phyloP scores from a whole-genome alignment of 345 rosid species.

The Euphorbia tirucalli region DNA sequence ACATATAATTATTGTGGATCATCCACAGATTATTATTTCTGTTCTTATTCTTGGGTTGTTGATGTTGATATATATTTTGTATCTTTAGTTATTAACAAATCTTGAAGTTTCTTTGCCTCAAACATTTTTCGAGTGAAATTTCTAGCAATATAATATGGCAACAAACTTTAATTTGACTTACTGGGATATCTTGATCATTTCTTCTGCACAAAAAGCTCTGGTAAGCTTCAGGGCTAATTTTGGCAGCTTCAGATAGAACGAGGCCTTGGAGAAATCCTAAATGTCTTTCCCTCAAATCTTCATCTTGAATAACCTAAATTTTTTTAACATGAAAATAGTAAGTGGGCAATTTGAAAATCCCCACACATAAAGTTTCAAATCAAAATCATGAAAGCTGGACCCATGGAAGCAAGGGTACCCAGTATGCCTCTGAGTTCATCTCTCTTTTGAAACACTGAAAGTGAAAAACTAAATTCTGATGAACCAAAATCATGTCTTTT shows the following conservation, averaged over 20 bases:
- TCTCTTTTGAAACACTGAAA: not conserved
- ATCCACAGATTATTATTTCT: not conserved
- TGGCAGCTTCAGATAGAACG: conserved; percentile 51
- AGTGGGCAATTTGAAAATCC: not conserved
- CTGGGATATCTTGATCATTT: conserved; percentile 69
- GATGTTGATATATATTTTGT: not conserved
- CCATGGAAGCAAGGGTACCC: not conserved
- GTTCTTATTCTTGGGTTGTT: not conserved
- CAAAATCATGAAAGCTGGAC: not conserved
- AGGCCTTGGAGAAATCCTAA: conserved; percentile 86
- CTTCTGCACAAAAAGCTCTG: conserved; percentile 54
- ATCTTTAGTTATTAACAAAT: not conserved
- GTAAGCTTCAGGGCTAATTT: conserved; percentile 48
- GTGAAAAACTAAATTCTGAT: not conserved
- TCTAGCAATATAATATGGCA: not conserved
- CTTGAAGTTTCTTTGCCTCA: not conserved
- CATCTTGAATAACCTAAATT: conserved; percentile 63
- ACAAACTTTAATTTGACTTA: conserved; percentile 32
- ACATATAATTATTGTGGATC: too few species aligned
- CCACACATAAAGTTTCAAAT: not conserved
- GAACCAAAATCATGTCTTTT: not conserved
- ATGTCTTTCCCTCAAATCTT: conserved; percentile 66
- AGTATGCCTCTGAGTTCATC: not conserved
- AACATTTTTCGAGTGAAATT: not conserved
- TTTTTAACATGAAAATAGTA: conserved; percentile 14